Conservation (phyloP, 768 basidiomycete species). For the Leucogyrophana mollusca region DNA sequence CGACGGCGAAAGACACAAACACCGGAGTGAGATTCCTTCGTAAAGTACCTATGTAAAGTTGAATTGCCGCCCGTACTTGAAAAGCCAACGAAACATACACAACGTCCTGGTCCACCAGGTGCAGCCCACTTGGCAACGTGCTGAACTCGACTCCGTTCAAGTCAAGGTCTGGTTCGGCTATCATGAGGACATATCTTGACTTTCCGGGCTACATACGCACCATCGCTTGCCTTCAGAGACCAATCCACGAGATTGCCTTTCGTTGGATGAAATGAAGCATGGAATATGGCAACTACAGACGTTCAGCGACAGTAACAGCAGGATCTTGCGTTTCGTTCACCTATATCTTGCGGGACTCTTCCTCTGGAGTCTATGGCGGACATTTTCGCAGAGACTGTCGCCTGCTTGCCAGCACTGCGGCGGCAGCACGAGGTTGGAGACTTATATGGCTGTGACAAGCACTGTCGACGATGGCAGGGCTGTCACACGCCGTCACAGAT, state of each 20-base stretch:
- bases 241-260: conserved; percentile 80
- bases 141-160: conserved; percentile 78
- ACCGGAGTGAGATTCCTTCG: conserved; percentile 64
- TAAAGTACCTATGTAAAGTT: conserved; percentile 56
- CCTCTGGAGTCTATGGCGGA: conserved; percentile 26
- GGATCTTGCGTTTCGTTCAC: conserved; percentile 28
- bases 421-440: not conserved
- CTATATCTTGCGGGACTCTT: conserved; percentile 53
- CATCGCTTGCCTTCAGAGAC: conserved; percentile 69
- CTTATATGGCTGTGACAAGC: not conserved
- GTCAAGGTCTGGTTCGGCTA: conserved; percentile 48
- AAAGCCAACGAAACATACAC: conserved; percentile 49
- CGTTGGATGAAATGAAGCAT: conserved; percentile 83
- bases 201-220: conserved; percentile 32
- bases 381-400: conserved; percentile 22
- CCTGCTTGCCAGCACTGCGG: conserved; percentile 17
- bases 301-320: not conserved
- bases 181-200: not conserved
- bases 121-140: conserved; percentile 78
- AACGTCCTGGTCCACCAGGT: conserved; percentile 75
- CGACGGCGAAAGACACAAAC: conserved; percentile 75
- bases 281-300: conserved; percentile 72
- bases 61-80: conserved; percentile 1
- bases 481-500: conserved; percentile 19
- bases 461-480: conserved; percentile 15